Evolutionary conservation across 306 rosid species (phyloP).

Genomic region (Cyclanthera cordifolia): DNA sequence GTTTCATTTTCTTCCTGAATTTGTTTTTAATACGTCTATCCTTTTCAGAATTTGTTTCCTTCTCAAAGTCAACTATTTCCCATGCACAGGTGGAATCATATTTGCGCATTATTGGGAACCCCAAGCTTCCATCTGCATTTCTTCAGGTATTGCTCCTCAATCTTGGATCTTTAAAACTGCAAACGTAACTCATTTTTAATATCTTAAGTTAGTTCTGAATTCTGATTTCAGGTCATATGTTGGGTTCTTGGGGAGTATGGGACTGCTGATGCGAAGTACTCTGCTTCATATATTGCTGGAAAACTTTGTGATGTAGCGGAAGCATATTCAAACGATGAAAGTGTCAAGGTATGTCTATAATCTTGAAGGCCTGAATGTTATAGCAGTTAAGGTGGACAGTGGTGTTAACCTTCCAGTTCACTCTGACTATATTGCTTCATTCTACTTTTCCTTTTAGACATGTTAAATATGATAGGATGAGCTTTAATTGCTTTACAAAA

Average conservation of each 20-base stretch:
- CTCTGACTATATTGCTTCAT: neutral
- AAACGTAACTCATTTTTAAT: neutral
- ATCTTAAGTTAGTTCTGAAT: slow-evolving; percentile 1
- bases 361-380: neutral
- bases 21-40: neutral
- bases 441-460: neutral
- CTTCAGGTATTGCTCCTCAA: slow-evolving; percentile 10
- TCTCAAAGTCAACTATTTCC: neutral
- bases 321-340: slow-evolving; percentile 84
- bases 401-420: slow-evolving; percentile 4
- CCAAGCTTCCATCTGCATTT: slow-evolving; percentile 56
- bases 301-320: slow-evolving; percentile 89
- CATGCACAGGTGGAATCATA: neutral
- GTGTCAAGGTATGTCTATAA: slow-evolving; percentile 56
- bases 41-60: neutral
- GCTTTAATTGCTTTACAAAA: neutral
- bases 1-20: too few relatives aligned
- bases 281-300: slow-evolving; percentile 70
- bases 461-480: neutral
- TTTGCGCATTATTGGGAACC: neutral
- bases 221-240: neutral
- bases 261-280: slow-evolving; percentile 21
- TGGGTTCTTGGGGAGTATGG: neutral
- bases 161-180: neutral
- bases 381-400: neutral